Conservation (phyloP, 1,284 basidiomycete species). For the Cutaneotrichosporon dermatis region DNA sequence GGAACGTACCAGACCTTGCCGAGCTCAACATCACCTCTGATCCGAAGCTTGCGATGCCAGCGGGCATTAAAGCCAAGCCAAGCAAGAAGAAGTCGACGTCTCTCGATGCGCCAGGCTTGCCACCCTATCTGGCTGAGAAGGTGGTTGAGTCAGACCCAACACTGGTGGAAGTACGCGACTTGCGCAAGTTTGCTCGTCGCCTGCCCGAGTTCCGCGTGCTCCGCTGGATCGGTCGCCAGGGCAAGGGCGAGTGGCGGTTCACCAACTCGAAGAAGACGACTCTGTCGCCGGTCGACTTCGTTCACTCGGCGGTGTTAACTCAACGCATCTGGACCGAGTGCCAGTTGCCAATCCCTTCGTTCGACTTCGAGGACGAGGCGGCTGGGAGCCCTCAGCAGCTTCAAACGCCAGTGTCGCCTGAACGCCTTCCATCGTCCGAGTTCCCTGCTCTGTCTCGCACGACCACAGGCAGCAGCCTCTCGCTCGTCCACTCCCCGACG, state of each 20-base stretch:
- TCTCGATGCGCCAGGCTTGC: conserved; percentile 1
- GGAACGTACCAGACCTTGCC: conserved; percentile 17
- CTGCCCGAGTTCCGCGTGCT: conserved; percentile 24
- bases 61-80: conserved; percentile 10
- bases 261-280: conserved; percentile 16
- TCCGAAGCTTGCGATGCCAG: conserved; percentile 10
- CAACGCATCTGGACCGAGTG: conserved; percentile 20
- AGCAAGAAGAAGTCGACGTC: conserved; percentile 3
- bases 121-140: conserved; percentile 8
- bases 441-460: conserved; percentile 16
- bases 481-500: conserved; percentile 4
- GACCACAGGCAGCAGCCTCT: conserved; percentile 14
- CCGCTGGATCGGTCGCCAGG: conserved; percentile 28
- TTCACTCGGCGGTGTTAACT: conserved; percentile 19
- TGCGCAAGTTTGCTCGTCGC: conserved; percentile 29
- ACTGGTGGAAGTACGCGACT: conserved; percentile 26
- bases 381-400: conserved; percentile 3
- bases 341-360: conserved; percentile 15
- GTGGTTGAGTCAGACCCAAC: conserved; percentile 19
- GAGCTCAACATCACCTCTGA: conserved; percentile 19
- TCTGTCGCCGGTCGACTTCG: conserved; percentile 22
- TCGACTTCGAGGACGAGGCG: conserved; percentile 13
- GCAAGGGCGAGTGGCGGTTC: conserved; percentile 32
- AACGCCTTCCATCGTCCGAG: conserved; percentile 8
- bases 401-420: conserved; percentile 14